These are phyloP conservation scores for Pythium insidiosum DNA, from an alignment of 352 stramenopile species.

Conservation along the genomic window DNA sequence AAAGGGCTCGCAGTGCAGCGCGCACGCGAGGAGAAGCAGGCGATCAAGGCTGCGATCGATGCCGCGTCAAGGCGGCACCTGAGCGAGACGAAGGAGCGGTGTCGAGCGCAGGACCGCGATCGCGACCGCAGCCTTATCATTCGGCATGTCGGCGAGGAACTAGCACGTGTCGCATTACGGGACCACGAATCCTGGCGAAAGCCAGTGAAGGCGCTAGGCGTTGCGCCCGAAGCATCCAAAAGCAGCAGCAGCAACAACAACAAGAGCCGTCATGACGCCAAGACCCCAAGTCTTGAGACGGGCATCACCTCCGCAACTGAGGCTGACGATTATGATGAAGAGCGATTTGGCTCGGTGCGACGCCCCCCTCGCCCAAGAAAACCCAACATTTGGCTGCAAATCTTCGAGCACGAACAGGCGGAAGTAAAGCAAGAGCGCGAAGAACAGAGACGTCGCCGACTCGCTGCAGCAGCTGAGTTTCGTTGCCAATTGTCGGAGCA, in stretches of 20 bases:
- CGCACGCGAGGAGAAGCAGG: conserved; percentile 25
- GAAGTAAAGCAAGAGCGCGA: conserved; percentile 46
- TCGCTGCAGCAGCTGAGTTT: conserved; percentile 30
- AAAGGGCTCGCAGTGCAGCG: conserved; percentile 39
- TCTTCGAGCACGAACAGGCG: conserved; percentile 51
- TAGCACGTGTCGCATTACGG: conserved; percentile 41
- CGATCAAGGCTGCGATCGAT: conserved; percentile 27
- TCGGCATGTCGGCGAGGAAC: conserved; percentile 51
- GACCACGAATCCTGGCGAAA: too few relatives aligned
- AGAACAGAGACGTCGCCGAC: conserved; percentile 27
- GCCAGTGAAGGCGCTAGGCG: conserved; percentile 13
- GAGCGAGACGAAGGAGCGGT: conserved; percentile 25
- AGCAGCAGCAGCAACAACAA: neutral
- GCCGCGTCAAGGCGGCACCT: conserved; percentile 16
- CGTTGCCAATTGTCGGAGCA: conserved; percentile 31
- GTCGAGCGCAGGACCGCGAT: conserved; percentile 8
- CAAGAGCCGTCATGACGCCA: neutral
- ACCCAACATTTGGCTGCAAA: conserved; percentile 47
- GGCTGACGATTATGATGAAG: conserved; percentile 37
- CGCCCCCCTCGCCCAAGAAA: conserved; percentile 35
- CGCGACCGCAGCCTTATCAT: conserved; percentile 40
- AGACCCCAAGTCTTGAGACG: too few relatives aligned
- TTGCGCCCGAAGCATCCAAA: conserved; percentile 1
- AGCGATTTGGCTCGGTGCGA: conserved; percentile 39
- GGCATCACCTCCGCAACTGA: too few relatives aligned